phyloP scores from a whole-genome alignment of 352 stramenopile species.

The Phytophthora europaea region DNA sequence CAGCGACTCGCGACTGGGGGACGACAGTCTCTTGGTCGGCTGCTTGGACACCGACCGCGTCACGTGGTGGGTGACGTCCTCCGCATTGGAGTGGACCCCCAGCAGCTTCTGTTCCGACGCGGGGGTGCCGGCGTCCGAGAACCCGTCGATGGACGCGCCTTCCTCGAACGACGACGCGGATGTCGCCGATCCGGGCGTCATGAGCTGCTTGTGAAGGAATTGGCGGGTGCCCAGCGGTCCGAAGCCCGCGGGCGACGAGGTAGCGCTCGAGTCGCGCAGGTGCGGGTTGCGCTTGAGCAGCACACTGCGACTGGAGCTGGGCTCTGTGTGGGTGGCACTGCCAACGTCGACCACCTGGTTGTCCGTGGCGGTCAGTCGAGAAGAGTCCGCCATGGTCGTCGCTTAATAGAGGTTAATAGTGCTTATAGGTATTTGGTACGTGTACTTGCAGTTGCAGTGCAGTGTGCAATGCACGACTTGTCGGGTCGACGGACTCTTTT shows the following conservation, averaged over 20 bases:
- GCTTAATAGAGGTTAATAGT: slow-evolving; percentile 7
- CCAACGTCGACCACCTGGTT: not conserved
- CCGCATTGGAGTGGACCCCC: not conserved
- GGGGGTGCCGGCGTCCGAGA: slow-evolving; percentile 40
- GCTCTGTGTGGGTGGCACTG: not conserved
- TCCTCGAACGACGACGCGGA: slow-evolving; percentile 52
- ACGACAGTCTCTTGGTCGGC: slow-evolving; percentile 46
- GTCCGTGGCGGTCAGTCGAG: slow-evolving; percentile 17
- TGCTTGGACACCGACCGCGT: slow-evolving; percentile 27
- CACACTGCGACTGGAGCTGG: slow-evolving; percentile 2
- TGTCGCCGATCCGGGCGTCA: slow-evolving; percentile 44
- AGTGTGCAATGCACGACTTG: slow-evolving; percentile 16
- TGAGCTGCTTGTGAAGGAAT: slow-evolving; percentile 41
- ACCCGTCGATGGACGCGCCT: slow-evolving; percentile 33
- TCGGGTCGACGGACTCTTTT: slow-evolving; percentile 36
- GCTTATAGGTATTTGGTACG: not conserved
- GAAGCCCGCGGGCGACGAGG: slow-evolving; percentile 30
- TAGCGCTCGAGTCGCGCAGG: slow-evolving; percentile 11
- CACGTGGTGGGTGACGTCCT: slow-evolving; percentile 5
- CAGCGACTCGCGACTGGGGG: slow-evolving; percentile 41
- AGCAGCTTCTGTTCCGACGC: slow-evolving; percentile 6
- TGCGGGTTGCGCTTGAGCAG: slow-evolving; percentile 44
- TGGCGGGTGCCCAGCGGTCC: slow-evolving; percentile 33
- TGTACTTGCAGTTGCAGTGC: slow-evolving; percentile 10
- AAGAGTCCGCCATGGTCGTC: slow-evolving; percentile 29